Base-by-base conservation (phyloP, 352 stramenopile species). In the Pythium insidiosum region DNA sequence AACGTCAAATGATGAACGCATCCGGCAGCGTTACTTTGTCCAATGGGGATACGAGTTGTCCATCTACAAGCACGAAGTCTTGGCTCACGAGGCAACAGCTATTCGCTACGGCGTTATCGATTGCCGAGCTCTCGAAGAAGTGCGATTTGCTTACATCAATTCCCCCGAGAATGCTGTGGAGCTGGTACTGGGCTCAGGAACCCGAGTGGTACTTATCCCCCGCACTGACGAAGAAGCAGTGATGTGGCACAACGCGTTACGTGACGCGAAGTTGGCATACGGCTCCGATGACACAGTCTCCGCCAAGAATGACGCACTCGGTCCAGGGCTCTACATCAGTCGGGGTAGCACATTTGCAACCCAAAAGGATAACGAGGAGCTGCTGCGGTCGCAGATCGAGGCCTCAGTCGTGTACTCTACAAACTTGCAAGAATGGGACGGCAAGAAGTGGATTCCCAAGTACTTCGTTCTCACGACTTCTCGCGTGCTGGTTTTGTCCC, bases 61-160 rank as follows among this genome's bases (percentile, higher is more conserved):
- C 6, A 94, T 94, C 51, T 94, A 90, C 62, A 94, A 94, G 62
- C 82, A 94, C 58, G 79, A 92, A 44, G 61, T 94, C 5, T 49
- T 88, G 9, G 64, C 73, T 19, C 77, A 94, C 31, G 82, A 94
- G 46, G 63, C 68, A 4, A 73, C 57, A 15, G 70, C 81, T 3
- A 94, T 94, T 56, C 81, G 81, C 0, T 91, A 94, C 45, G 81
- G 81, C 43, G 81, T 94, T 4, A 88, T 94, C 20, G 81, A 94
- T 52, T 90, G 79, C 16, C 78, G 81, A 6, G 78, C 78, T 21
- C 58, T 94, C 4, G 63, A 87, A 6, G 81, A 94, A 33, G 81
- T 91, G 31, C 75, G 72, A 6, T 94, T 88, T 50, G 76, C 80
- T 7, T 88, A 86, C 45, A 76, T 85, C 36, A 91, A 91, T 38